Evolutionary conservation across 2,329 filamentous ascomycete species (phyloP), one percentile per base, ranked within the genome.

Genomic region (Rhynchosporium graminicola): DNA sequence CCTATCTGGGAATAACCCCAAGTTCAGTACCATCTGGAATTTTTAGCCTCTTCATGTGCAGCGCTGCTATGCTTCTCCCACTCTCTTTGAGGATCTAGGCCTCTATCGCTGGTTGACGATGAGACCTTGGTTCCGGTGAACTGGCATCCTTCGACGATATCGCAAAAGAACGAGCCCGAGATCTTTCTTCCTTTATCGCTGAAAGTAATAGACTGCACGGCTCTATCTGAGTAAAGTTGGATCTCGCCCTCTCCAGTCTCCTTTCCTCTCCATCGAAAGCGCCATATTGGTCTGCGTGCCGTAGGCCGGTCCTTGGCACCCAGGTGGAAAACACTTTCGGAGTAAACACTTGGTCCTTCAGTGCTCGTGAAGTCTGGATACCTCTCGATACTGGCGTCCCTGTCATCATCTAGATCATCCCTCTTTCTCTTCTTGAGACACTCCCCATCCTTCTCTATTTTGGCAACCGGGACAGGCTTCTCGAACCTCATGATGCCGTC

Each of bases 221-320:
- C 29, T 45, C 47, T 26, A 42, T 65, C 63, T 15, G 66, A 67
- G 13, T 54, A 26, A 3, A 66, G 36, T 52, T 69, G 57, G 13
- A 64, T 67, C 20, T 64, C 65, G 8, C 65, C 65, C 57, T 70
- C 64, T 31, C 66, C 61, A 47, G 61, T 68, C 28, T 69, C 68
- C n/a, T 38, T 26, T 1, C 67, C 65, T 20, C 68, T 57, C 68
- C 69, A 69, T 31, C 65, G 54, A 48, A 67, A 68, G 31, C 38
- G 31, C 63, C 65, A 70, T 4, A 63, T 67, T 48, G 62, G 59
- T n/a, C 61, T 48, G 36, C 63, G 52, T 31, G 62, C 63, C 33
- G 68, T 65, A 15, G 61, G 65, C 26, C 63, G 63, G 12, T 68
- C 64, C 26, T 65, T 65, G 2, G 56, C 28, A 38, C 57, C 56